Percentiles rank a stretch among this genome's conserved stretches.
phyloP scores from a whole-genome alignment of 352 stramenopile species.

The Phytophthora lateralis region DNA sequence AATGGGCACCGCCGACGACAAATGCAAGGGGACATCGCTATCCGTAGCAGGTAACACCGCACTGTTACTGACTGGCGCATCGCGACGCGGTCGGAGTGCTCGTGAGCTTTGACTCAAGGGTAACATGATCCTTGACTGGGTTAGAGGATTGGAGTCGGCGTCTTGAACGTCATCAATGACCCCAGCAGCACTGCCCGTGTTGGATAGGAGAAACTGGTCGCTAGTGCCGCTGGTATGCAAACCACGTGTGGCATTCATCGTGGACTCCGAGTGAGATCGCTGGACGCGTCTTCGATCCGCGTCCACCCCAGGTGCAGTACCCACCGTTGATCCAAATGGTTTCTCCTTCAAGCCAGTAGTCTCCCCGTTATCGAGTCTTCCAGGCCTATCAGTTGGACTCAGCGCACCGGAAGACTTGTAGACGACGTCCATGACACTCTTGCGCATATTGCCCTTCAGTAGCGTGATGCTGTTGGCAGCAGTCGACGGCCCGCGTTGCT shows the following conservation, averaged over 20 bases:
- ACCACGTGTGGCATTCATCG: slow-evolving; percentile 26
- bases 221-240: background rate
- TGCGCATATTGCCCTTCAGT: slow-evolving; percentile 67
- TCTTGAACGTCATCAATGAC: slow-evolving; percentile 6
- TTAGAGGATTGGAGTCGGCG: slow-evolving; percentile 6
- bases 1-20: slow-evolving; percentile 19
- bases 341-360: slow-evolving; percentile 2
- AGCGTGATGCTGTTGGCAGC: slow-evolving; percentile 66
- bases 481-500: slow-evolving; percentile 64
- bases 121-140: slow-evolving; percentile 16
- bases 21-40: slow-evolving; percentile 1
- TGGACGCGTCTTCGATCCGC: slow-evolving; percentile 24
- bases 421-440: slow-evolving; percentile 49
- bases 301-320: slow-evolving; percentile 2
- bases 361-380: slow-evolving; percentile 7
- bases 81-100: slow-evolving; percentile 11
- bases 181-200: background rate
- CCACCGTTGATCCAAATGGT: background rate
- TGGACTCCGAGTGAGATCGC: slow-evolving; percentile 59
- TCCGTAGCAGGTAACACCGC: slow-evolving; percentile 4
- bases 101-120: slow-evolving; percentile 3
- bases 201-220: slow-evolving; percentile 4
- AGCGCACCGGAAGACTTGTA: slow-evolving; percentile 25
- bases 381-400: slow-evolving; percentile 14
- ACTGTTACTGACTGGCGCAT: slow-evolving; percentile 6